Conservation (phyloP, 495 filamentous ascomycete species). For the Hypoxylon intermedium region DNA sequence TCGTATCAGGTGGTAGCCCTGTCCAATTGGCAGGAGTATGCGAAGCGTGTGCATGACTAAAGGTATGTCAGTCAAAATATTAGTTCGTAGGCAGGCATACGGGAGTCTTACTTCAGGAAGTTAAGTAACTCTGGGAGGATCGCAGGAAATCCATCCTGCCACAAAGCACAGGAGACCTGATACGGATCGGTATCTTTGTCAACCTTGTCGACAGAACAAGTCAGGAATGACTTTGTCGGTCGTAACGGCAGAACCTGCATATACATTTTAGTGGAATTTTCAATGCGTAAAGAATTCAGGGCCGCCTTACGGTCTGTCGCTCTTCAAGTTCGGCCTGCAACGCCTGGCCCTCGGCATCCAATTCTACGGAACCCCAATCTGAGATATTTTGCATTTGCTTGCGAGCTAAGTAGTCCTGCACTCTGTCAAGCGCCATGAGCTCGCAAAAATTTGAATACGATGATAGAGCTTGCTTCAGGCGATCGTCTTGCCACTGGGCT, state of each 20-base stretch:
- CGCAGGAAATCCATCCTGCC: conserved; percentile 80
- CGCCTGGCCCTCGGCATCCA: conserved; percentile 80
- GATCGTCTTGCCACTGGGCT: conserved; percentile 76
- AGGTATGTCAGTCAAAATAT: conserved; percentile 33
- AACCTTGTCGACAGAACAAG: conserved; percentile 87
- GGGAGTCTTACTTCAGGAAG: conserved; percentile 70
- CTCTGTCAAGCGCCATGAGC: conserved; percentile 77
- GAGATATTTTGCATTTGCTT: conserved; percentile 75
- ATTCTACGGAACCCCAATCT: conserved; percentile 79
- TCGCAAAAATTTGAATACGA: conserved; percentile 81
- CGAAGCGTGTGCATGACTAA: conserved; percentile 90
- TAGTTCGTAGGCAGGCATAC: background rate
- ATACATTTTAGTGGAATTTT: conserved; percentile 18
- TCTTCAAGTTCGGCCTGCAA: conserved; percentile 78
- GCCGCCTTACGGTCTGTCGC: conserved; percentile 67
- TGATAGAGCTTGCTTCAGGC: conserved; percentile 70
- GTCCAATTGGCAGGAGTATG: conserved; percentile 87
- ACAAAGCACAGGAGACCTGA: conserved; percentile 74
- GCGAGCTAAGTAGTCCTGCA: conserved; percentile 77
- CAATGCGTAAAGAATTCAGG: background rate
- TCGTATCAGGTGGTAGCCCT: conserved; percentile 78
- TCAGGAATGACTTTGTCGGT: conserved; percentile 86
- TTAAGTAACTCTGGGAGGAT: conserved; percentile 88
- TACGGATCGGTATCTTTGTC: conserved; percentile 72
- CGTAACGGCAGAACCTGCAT: conserved; percentile 75